Conservation (phyloP, 768 basidiomycete species). For the Suillus americanus region DNA sequence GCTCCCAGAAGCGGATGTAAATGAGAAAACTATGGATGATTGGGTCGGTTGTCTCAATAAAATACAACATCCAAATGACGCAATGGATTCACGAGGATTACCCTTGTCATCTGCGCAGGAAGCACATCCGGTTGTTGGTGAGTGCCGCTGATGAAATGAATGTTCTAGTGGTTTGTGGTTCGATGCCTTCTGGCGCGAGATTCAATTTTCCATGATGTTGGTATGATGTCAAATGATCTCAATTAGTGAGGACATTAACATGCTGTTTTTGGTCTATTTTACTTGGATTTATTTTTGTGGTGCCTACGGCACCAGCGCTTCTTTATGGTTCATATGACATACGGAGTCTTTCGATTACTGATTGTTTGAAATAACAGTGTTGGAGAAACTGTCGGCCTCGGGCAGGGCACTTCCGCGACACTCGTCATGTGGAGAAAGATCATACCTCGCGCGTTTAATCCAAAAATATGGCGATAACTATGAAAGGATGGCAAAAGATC, state of each 20-base stretch:
- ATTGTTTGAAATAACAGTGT: conserved; percentile 39
- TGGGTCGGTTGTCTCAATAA: conserved; percentile 33
- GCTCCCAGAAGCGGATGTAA: conserved; percentile 31
- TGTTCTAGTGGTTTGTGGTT: background rate
- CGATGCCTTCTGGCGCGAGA: background rate
- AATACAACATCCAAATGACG: background rate
- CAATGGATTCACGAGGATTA: background rate
- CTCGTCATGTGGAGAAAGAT: conserved; percentile 66
- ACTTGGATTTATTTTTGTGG: background rate
- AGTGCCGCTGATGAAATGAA: background rate
- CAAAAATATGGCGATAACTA: conserved; percentile 70
- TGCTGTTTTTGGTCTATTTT: background rate
- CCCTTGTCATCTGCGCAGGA: background rate
- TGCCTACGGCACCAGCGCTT: conserved; percentile 5
- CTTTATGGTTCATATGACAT: background rate
- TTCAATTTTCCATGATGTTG: background rate
- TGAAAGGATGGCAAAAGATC: conserved; percentile 76
- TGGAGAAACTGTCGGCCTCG: conserved; percentile 61
- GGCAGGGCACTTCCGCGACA: conserved; percentile 53
- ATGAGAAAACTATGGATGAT: conserved; percentile 30
- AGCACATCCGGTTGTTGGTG: background rate
- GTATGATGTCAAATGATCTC: conserved; percentile 3
- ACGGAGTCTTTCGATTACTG: background rate
- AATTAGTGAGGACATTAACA: background rate
- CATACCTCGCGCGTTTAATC: conserved; percentile 66